Evolutionary conservation across 345 rosid species (phyloP), one percentile per base, ranked within the genome.

Genomic region (Adansonia digitata): DNA sequence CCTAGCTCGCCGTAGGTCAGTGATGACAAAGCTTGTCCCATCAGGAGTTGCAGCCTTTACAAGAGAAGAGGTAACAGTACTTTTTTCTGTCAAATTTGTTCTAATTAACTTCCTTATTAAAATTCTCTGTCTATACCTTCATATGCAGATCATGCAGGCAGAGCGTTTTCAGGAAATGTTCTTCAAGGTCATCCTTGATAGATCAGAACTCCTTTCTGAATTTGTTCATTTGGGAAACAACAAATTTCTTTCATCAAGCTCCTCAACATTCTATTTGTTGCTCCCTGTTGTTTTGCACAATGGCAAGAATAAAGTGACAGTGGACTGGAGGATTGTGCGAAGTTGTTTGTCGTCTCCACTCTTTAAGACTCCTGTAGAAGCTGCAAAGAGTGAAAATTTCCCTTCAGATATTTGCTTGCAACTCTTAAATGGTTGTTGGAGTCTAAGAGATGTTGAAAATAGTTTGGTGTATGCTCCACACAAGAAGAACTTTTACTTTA

Each of bases 341-440:
- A 86, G 85, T 80, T 94, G 97, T 81, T 82, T 94, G 77, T 83
- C 89, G 53, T 94, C 98, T 82, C 91, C 98, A 74, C 74, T 92
- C 64, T 92, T 92, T 51, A 59, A 81, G 74, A 51, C 80, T 75
- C 89, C 90, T 9, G 74, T 78, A 51, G 77, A 67, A 76, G 61
- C 75, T 51, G 34, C 13, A 59, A 82, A 80, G 69, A 76, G 75
- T 42, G 78, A 74, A 77, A 73, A 18, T 62, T 72, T 64, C 87
- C 83, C 69, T 74, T 73, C 77, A 55, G 63, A 46, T 42, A 22
- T 26, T 66, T 62, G 39, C 74, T 75, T 92, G 83, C 81, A 61
- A 61, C 95, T 94, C 77, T 95, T 84, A 66, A 88, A 90, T 88
- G 92, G 97, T 80, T 46, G 75, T 78, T 73, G 77, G 85, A 78